These are phyloP conservation scores for Mrakia gelida DNA, from an alignment of 768 basidiomycete genomes.

Conservation along the genomic window DNA sequence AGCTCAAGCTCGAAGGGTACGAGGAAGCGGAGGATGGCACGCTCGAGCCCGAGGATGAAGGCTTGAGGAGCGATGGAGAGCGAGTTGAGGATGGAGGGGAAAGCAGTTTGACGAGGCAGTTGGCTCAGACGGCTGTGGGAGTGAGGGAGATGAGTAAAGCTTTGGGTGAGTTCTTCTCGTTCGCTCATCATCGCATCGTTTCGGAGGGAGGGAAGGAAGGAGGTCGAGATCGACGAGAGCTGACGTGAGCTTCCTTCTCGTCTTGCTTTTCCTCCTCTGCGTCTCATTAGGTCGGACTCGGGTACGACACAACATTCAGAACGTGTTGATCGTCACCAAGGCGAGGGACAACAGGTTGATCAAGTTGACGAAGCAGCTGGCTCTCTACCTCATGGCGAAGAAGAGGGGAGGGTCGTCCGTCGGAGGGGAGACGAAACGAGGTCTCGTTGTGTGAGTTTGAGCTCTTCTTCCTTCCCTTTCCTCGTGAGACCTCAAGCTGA, in stretches of 20 bases:
- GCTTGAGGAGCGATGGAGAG: conserved; percentile 63
- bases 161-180: conserved; percentile 60
- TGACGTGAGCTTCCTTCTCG: neutral
- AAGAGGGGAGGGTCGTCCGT: conserved; percentile 25
- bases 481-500: conserved; percentile 42
- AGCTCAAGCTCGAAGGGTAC: conserved; percentile 30
- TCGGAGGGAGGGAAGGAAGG: neutral
- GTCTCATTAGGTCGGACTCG: conserved; percentile 70
- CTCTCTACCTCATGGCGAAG: conserved; percentile 91
- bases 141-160: conserved; percentile 99
- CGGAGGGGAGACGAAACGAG: conserved; percentile 49
- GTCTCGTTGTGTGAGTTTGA: conserved; percentile 71
- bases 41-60: conserved; percentile 53
- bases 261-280: neutral
- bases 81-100: conserved; percentile 48
- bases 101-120: conserved; percentile 75
- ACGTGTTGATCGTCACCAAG: conserved; percentile 91
- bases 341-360: conserved; percentile 95
- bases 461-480: conserved; percentile 34
- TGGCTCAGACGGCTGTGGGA: conserved; percentile 94
- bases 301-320: conserved; percentile 86
- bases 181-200: neutral
- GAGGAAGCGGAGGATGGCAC: conserved; percentile 39
- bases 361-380: conserved; percentile 86
- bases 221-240: neutral